Evolutionary conservation across 2,329 filamentous ascomycete genomes (phyloP).

Genomic region (Cladosporium halotolerans): DNA sequence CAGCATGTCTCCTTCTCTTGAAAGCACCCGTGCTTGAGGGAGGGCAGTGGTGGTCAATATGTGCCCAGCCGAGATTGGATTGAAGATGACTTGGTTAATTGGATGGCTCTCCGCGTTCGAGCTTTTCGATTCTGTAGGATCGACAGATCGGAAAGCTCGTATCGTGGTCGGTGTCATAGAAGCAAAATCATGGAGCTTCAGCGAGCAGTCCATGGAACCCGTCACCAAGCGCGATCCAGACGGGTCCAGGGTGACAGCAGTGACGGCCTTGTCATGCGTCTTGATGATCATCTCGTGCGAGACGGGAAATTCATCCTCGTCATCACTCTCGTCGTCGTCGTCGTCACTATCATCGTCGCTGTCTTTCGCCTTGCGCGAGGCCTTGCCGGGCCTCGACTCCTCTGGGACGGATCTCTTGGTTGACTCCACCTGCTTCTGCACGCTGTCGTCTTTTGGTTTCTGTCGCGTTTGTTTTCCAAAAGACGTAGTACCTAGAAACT

Average conservation of each 20-base stretch:
- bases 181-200: slow-evolving; percentile 92
- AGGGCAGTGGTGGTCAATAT: slow-evolving; percentile 85
- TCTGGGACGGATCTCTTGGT: slow-evolving; percentile 53
- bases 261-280: slow-evolving; percentile 84
- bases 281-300: slow-evolving; percentile 91
- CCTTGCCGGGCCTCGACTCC: slow-evolving; percentile 14
- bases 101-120: slow-evolving; percentile 76
- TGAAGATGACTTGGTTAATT: slow-evolving; percentile 81
- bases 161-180: slow-evolving; percentile 94
- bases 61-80: slow-evolving; percentile 68
- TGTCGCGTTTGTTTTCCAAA: slow-evolving; percentile 74
- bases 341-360: slow-evolving; percentile 46
- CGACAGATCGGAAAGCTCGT: slow-evolving; percentile 85
- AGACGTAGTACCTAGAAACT: slow-evolving; percentile 70
- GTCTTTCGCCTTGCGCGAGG: slow-evolving; percentile 22
- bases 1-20: slow-evolving; percentile 77
- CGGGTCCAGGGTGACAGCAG: slow-evolving; percentile 75
- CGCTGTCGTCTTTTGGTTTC: slow-evolving; percentile 50
- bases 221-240: slow-evolving; percentile 79
- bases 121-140: slow-evolving; percentile 74
- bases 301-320: slow-evolving; percentile 82
- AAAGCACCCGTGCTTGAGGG: slow-evolving; percentile 82
- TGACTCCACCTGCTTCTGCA: slow-evolving; percentile 73
- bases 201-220: slow-evolving; percentile 82
- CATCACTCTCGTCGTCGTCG: slow-evolving; percentile 58